Base-by-base conservation (phyloP, 306 rosid genomes). In the Spatholobus suberectus region DNA sequence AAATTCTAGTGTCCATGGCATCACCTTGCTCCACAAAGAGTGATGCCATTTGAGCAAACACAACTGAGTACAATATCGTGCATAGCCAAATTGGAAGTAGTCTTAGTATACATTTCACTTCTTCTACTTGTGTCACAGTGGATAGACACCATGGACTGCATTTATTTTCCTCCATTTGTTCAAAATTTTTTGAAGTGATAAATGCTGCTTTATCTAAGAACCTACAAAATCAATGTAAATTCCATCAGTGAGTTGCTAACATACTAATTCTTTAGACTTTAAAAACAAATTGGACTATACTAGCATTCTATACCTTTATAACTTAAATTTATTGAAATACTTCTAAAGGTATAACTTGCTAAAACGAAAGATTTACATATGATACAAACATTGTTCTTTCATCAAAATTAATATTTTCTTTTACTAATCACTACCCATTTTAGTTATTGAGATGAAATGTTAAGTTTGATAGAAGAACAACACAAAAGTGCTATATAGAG, bases 41-140 rank as follows among this genome's bases (percentile, higher is more conserved):
- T 47, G 98, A 91, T 26, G 93, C 94, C 98, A 91, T 93, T 79
- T 93, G 98, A n/a, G 96, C 89, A 85, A 93, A 93, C 34, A 91
- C 93, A 18, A 93, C 96, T 0, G 98, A 94, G 86, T 89, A 93
- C 15, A 91, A 54, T 7, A 93, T 93, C 15, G 98, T 90, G 88
- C 96, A 93, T 1, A 93, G 81, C 98, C 98, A 93, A 5, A 93
- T 89, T 27, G 96, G 98, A 21, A 93, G 90, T 18, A 93, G 87
- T 85, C 98, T 85, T 7, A 93, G 86, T 13, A 93, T 78, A 77
- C 96, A 91, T 82, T 93, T 93, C 57, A 90, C 94, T 88, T 93
- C 98, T 49, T 93, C 96, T 2, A 93, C 92, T 86, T 94, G 98
- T 54, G 94, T 90, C 52, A 91, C 90, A 0, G 93, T 75, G 65